Percentiles rank a stretch among this genome's conserved stretches.
Evolutionary conservation across 768 basidiomycete genomes (phyloP).

Genomic region (Kwoniella dendrophila): DNA sequence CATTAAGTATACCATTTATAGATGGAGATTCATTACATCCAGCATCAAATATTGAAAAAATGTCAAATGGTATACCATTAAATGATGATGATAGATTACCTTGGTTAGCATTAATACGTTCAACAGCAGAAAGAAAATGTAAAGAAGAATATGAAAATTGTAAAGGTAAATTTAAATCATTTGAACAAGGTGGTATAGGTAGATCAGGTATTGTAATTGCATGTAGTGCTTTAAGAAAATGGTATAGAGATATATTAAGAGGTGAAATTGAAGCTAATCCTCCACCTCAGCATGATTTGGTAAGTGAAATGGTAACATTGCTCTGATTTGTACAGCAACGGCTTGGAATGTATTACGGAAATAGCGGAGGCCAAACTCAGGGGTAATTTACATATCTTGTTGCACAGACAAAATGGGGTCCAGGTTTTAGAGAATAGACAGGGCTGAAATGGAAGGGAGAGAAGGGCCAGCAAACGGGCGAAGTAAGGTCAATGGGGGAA

Average conservation of each 20-base stretch:
- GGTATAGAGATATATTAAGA: conserved; percentile 80
- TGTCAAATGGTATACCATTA: conserved; percentile 74
- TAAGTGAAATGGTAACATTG: too few relatives aligned
- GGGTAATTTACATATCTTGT: too few relatives aligned
- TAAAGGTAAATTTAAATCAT: conserved; percentile 21
- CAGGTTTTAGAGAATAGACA: too few relatives aligned
- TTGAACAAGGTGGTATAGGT: conserved; percentile 35
- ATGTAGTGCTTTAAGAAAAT: conserved; percentile 79
- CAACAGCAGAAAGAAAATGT: conserved; percentile 62
- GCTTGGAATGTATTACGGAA: too few relatives aligned
- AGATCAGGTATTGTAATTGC: conserved; percentile 72
- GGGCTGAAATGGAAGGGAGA: too few relatives aligned
- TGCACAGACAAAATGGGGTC: too few relatives aligned
- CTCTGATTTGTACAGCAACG: background rate
- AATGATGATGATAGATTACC: conserved; percentile 80
- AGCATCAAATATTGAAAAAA: conserved; percentile 78
- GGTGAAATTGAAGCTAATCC: conserved; percentile 59
- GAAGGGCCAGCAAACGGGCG: too few relatives aligned
- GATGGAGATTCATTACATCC: conserved; percentile 92
- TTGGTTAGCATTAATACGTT: conserved; percentile 77
- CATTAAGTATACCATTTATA: conserved; percentile 71
- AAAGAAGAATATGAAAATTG: conserved; percentile 46
- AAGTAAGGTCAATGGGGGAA: too few relatives aligned
- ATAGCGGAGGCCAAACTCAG: too few relatives aligned
- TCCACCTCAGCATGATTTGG: conserved; percentile 42